These are phyloP conservation scores for Ettlia oleoabundans DNA, from an alignment of 139 green algal species.

Conservation along the genomic window DNA sequence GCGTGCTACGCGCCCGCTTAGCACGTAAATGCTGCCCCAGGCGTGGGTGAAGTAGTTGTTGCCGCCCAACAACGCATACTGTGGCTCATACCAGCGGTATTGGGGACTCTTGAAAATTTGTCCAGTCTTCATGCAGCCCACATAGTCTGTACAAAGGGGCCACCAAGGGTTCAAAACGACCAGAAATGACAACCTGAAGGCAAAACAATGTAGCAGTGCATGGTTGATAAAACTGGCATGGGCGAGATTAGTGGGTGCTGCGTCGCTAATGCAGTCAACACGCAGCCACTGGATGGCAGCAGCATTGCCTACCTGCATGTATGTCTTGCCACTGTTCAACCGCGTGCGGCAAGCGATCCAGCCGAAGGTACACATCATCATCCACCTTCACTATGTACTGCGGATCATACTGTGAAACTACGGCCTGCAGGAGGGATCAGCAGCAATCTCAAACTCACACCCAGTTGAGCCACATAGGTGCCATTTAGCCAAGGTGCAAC, in stretches of 20 bases:
- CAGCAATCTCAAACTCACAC: too few species aligned
- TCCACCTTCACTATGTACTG: constrained; percentile 76
- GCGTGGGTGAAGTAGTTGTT: constrained; percentile 66
- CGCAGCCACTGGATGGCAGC: too few species aligned
- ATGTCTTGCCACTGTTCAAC: constrained; percentile 58
- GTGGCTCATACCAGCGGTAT: constrained; percentile 66
- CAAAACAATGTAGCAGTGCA: not conserved
- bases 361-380: constrained; percentile 73
- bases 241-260: too few species aligned
- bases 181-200: not conserved
- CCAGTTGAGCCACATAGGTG: too few species aligned
- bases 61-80: constrained; percentile 59
- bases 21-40: constrained; percentile 66
- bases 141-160: constrained; percentile 53
- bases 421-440: constrained; percentile 21
- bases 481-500: too few species aligned
- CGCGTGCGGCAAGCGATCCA: constrained; percentile 50
- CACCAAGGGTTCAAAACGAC: not conserved
- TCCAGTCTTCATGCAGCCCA: constrained; percentile 79
- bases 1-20: constrained; percentile 51
- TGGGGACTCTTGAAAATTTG: constrained; percentile 45
- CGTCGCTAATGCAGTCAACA: too few species aligned
- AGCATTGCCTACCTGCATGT: constrained; percentile 1
- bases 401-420: constrained; percentile 44
- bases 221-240: not conserved